Percentiles rank a stretch among this genome's conserved stretches.
These are phyloP conservation scores for Infundibulicybe gibba DNA, from an alignment of 768 basidiomycete genomes.

Conservation along the genomic window DNA sequence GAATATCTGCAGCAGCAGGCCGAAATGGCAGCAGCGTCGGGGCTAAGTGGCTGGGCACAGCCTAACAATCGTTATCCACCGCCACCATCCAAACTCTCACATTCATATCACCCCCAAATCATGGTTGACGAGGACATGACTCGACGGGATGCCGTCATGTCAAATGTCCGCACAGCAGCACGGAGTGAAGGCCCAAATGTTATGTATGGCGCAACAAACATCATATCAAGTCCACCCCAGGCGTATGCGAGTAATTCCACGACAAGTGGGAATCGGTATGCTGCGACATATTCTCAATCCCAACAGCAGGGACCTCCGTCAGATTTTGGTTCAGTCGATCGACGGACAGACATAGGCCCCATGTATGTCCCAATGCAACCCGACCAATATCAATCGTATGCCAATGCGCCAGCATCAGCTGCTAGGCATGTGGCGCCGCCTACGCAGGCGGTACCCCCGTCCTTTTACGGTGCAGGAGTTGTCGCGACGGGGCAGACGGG, in stretches of 20 bases:
- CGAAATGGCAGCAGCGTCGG: slow-evolving; percentile 67
- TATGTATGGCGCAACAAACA: slow-evolving; percentile 42
- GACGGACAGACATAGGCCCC: slow-evolving; percentile 60
- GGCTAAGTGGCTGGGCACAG: slow-evolving; percentile 52
- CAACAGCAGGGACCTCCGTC: slow-evolving; percentile 34
- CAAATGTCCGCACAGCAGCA: slow-evolving; percentile 68
- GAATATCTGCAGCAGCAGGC: slow-evolving; percentile 94
- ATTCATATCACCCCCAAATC: slow-evolving; percentile 66
- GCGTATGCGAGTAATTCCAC: slow-evolving; percentile 55
- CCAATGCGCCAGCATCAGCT: slow-evolving; percentile 28
- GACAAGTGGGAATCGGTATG: slow-evolving; percentile 57
- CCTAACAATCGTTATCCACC: slow-evolving; percentile 50
- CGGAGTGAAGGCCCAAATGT: slow-evolving; percentile 39
- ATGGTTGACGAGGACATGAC: slow-evolving; percentile 58
- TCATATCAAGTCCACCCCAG: slow-evolving; percentile 76
- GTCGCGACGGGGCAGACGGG: slow-evolving; percentile 43
- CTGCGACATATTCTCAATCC: slow-evolving; percentile 48
- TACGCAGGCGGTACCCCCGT: slow-evolving; percentile 50
- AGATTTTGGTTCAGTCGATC: slow-evolving; percentile 59
- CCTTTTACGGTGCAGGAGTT: slow-evolving; percentile 69
- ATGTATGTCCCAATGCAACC: slow-evolving; percentile 84
- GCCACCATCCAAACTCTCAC: slow-evolving; percentile 61
- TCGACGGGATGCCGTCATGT: slow-evolving; percentile 72
- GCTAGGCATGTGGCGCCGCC: slow-evolving; percentile 47
- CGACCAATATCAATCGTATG: slow-evolving; percentile 67